A percentile compares a stretch with the other conserved stretches of the same genome.
Evolutionary conservation across 2,329 filamentous ascomycete genomes (phyloP).

Genomic region (Colletotrichum abscissum): DNA sequence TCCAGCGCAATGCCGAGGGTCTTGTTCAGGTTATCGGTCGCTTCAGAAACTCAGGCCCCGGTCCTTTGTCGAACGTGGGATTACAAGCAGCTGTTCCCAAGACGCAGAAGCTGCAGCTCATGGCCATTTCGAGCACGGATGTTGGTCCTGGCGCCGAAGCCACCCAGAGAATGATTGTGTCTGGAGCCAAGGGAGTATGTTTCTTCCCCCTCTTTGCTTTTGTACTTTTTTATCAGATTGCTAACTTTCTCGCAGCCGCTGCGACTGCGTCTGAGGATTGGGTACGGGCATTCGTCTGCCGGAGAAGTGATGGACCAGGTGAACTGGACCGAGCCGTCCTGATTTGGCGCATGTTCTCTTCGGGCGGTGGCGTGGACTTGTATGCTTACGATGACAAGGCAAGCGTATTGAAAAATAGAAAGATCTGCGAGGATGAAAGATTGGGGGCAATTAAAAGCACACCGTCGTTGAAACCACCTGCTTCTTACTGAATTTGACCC

Average conservation of each 20-base stretch:
- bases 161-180: constrained; percentile 90
- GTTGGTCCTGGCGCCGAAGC: constrained; percentile 83
- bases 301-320: constrained; percentile 89
- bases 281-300: constrained; percentile 77
- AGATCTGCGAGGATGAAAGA: constrained; percentile 15
- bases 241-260: constrained; percentile 69
- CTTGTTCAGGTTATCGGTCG: constrained; percentile 84
- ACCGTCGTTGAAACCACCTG: neutral
- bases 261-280: constrained; percentile 86
- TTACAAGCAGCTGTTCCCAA: constrained; percentile 97
- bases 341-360: constrained; percentile 18
- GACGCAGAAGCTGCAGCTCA: constrained; percentile 91
- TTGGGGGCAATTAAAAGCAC: neutral
- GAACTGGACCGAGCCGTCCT: constrained; percentile 89
- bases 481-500: neutral
- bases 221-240: constrained; percentile 25
- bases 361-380: neutral
- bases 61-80: constrained; percentile 77
- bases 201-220: constrained; percentile 36
- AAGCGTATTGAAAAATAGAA: constrained; percentile 26
- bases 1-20: constrained; percentile 84
- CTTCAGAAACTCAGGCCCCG: constrained; percentile 83
- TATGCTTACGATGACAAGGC: constrained; percentile 26
- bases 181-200: constrained; percentile 89
- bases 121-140: constrained; percentile 86